A percentile compares a stretch with the other conserved stretches of the same genome.
These are phyloP conservation scores for Leishmania guyanensis DNA, from an alignment of 208 protist genomes.

Conservation along the genomic window DNA sequence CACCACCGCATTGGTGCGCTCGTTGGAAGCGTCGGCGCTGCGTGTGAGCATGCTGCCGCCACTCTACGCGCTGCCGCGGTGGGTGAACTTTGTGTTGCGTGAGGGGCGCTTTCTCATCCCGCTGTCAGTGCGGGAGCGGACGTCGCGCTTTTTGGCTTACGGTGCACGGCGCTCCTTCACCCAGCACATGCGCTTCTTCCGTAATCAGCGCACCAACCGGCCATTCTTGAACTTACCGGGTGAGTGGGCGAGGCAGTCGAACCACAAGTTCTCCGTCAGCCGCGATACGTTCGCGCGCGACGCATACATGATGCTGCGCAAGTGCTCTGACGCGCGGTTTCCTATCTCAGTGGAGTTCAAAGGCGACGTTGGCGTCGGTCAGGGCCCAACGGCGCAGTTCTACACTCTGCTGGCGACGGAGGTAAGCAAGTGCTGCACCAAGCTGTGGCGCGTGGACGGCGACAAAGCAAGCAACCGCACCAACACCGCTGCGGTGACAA, in stretches of 20 bases:
- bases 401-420: slow-evolving; percentile 81
- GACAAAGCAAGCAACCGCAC: not conserved
- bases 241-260: slow-evolving; percentile 73
- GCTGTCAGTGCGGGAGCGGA: slow-evolving; percentile 46
- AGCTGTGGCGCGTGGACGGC: slow-evolving; percentile 58
- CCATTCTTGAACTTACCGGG: slow-evolving; percentile 44
- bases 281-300: slow-evolving; percentile 63
- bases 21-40: slow-evolving; percentile 76
- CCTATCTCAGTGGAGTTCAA: slow-evolving; percentile 89
- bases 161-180: slow-evolving; percentile 73
- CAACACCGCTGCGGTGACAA: not conserved
- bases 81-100: slow-evolving; percentile 77
- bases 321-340: slow-evolving; percentile 64
- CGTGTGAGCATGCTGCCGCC: slow-evolving; percentile 77
- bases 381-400: slow-evolving; percentile 91
- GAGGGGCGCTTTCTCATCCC: slow-evolving; percentile 79
- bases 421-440: slow-evolving; percentile 36
- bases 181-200: slow-evolving; percentile 59
- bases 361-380: slow-evolving; percentile 87
- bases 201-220: slow-evolving; percentile 47
- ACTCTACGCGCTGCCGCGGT: slow-evolving; percentile 74
- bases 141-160: slow-evolving; percentile 82
- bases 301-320: slow-evolving; percentile 67
- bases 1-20: slow-evolving; percentile 59
- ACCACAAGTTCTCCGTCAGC: slow-evolving; percentile 85